Conservation (phyloP, 768 basidiomycete genomes). For the Tylopilus balloui region DNA sequence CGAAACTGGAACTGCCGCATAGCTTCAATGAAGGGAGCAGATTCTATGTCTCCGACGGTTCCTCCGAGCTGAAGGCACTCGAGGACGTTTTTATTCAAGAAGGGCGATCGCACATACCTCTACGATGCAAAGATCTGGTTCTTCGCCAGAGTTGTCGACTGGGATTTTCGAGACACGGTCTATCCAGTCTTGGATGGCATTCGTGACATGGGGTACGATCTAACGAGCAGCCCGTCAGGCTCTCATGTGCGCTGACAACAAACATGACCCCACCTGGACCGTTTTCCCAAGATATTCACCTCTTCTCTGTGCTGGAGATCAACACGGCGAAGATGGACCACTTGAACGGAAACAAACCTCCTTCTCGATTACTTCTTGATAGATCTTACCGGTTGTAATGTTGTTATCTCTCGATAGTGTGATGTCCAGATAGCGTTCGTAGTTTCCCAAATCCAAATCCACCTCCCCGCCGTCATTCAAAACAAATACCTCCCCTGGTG, state of each 20-base stretch:
- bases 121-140: slow-evolving; percentile 95
- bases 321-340: slow-evolving; percentile 5
- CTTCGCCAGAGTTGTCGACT: slow-evolving; percentile 88
- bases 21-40: slow-evolving; percentile 95
- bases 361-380: slow-evolving; percentile 92
- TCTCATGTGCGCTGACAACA: neutral
- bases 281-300: slow-evolving; percentile 95
- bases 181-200: slow-evolving; percentile 98
- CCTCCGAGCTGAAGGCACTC: slow-evolving; percentile 73
- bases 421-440: slow-evolving; percentile 95
- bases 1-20: slow-evolving; percentile 99
- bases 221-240: slow-evolving; percentile 28
- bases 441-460: slow-evolving; percentile 96
- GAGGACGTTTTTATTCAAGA: slow-evolving; percentile 2
- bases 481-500: slow-evolving; percentile 90
- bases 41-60: slow-evolving; percentile 98
- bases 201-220: slow-evolving; percentile 96
- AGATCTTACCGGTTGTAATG: slow-evolving; percentile 98
- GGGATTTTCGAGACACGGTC: slow-evolving; percentile 92
- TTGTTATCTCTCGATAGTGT: slow-evolving; percentile 94
- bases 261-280: slow-evolving; percentile 62
- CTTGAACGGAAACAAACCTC: slow-evolving; percentile 60
- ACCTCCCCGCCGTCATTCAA: slow-evolving; percentile 98
- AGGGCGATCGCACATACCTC: slow-evolving; percentile 55
- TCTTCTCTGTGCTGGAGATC: slow-evolving; percentile 47